Conservation (phyloP, 1,284 basidiomycete genomes). For the Trametes versicolor region DNA sequence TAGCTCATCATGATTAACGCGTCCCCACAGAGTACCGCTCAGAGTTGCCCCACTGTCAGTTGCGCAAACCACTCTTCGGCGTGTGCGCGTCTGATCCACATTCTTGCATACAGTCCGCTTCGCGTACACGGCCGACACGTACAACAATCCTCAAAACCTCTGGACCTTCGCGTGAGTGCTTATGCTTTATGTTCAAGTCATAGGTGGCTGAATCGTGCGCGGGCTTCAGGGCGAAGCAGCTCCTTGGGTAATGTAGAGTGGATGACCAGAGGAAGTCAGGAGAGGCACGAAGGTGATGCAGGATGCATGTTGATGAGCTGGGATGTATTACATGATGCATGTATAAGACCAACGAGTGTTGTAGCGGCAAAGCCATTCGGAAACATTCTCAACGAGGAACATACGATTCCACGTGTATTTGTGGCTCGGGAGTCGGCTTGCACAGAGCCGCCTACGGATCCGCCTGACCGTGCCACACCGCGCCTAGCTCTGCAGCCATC, state of each 20-base stretch:
- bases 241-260: constrained; percentile 7
- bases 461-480: too few species aligned
- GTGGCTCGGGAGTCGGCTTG: too few species aligned
- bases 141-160: constrained; percentile 69
- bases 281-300: background rate
- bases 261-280: background rate
- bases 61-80: too few species aligned
- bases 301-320: background rate
- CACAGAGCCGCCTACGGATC: too few species aligned
- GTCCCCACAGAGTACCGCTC: constrained; percentile 41
- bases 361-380: too few species aligned
- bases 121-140: constrained; percentile 68
- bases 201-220: background rate
- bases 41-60: constrained; percentile 47
- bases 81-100: background rate
- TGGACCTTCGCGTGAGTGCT: constrained; percentile 62
- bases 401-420: too few species aligned
- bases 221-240: constrained; percentile 8
- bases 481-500: too few species aligned
- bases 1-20: background rate
- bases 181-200: background rate
- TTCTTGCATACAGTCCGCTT: constrained; percentile 46
- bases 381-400: too few species aligned
- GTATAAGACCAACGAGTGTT: too few species aligned
- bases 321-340: too few species aligned